These are phyloP conservation scores for Tricholomella constricta DNA, from an alignment of 768 basidiomycete genomes.

Conservation along the genomic window DNA sequence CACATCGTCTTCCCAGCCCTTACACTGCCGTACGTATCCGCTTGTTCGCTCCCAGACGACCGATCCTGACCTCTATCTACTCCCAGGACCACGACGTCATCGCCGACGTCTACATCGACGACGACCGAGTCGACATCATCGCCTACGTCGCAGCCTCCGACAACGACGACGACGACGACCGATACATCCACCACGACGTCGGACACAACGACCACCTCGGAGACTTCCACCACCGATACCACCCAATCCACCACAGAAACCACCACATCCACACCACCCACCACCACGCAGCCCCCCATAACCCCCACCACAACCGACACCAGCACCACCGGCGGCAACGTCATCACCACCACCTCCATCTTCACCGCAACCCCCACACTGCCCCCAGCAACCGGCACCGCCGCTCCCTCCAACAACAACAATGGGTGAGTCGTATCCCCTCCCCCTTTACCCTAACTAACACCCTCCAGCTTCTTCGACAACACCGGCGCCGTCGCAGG, in stretches of 20 bases:
- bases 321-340: neutral
- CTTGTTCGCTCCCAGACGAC: too few relatives aligned
- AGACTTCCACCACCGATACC: neutral
- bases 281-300: neutral
- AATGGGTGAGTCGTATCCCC: slow-evolving; percentile 5
- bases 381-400: neutral
- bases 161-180: neutral
- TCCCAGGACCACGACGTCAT: too few relatives aligned
- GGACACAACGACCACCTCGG: neutral
- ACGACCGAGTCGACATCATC: too few relatives aligned
- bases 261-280: neutral
- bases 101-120: too few relatives aligned
- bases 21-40: too few relatives aligned
- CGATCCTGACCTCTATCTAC: too few relatives aligned
- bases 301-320: neutral
- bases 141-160: too few relatives aligned
- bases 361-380: neutral
- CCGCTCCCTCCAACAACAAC: slow-evolving; percentile 1
- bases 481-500: slow-evolving; percentile 77
- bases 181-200: neutral
- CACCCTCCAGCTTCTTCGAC: slow-evolving; percentile 56
- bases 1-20: too few relatives aligned
- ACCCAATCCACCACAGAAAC: neutral
- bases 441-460: neutral
- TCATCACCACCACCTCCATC: slow-evolving; percentile 10